Evolutionary conservation across 1,139 yeast species (phyloP).

Genomic region (Saccharomyces hybrid): DNA sequence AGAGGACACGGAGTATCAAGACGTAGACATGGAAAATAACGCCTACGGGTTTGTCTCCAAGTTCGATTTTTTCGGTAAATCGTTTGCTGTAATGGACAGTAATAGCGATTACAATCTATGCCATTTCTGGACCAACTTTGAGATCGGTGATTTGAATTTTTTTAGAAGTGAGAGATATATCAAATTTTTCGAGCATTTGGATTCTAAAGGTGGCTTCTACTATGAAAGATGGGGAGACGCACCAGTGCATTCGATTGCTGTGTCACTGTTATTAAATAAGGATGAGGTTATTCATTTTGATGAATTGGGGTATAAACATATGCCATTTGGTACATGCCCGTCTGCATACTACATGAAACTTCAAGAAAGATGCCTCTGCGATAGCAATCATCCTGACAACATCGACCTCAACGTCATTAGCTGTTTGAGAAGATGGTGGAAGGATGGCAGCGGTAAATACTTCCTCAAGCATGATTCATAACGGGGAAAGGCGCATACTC

Average conservation of each 20-base stretch:
- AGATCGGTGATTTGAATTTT: slow-evolving; percentile 72
- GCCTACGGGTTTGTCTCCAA: slow-evolving; percentile 65
- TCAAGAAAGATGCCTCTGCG: slow-evolving; percentile 68
- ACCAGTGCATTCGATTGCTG: slow-evolving; percentile 83
- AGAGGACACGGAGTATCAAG: slow-evolving; percentile 8
- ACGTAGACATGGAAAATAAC: slow-evolving; percentile 54
- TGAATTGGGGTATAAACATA: slow-evolving; percentile 80
- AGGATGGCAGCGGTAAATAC: slow-evolving; percentile 45
- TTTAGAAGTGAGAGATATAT: slow-evolving; percentile 65
- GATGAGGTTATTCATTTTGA: slow-evolving; percentile 78
- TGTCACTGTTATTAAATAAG: slow-evolving; percentile 56
- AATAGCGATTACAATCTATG: slow-evolving; percentile 65
- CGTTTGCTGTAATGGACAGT: slow-evolving; percentile 28
- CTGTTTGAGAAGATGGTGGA: slow-evolving; percentile 86
- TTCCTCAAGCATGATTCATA: slow-evolving; percentile 24
- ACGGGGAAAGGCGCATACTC: not conserved
- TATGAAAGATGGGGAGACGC: slow-evolving; percentile 98
- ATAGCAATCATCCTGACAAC: slow-evolving; percentile 38
- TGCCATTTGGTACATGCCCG: slow-evolving; percentile 82
- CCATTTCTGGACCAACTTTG: slow-evolving; percentile 95
- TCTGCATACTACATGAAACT: slow-evolving; percentile 40
- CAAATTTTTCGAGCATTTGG: slow-evolving; percentile 59
- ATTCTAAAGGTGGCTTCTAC: slow-evolving; percentile 72
- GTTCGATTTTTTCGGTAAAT: slow-evolving; percentile 35
- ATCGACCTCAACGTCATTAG: slow-evolving; percentile 59